Conservation (phyloP, 2,329 filamentous ascomycete species). For the Fusarium sp. region DNA sequence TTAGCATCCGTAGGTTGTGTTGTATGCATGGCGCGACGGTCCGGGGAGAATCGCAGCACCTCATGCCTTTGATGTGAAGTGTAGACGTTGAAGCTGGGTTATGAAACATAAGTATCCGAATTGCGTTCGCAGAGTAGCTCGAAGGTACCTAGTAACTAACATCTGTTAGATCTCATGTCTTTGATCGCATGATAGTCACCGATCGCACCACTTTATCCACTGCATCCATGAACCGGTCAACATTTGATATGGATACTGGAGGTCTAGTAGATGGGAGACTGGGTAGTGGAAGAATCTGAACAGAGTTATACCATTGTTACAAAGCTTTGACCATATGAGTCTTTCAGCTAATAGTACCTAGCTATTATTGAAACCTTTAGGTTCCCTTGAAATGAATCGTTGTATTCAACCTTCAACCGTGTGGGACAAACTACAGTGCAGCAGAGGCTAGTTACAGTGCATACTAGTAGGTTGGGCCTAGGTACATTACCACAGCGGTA, state of each 20-base stretch:
- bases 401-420: too few species aligned
- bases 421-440: too few species aligned
- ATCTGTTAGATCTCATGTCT: not conserved
- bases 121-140: too few species aligned
- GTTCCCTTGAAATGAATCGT: too few species aligned
- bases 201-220: constrained; percentile 23
- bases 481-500: not conserved
- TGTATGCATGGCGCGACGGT: not conserved
- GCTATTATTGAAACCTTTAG: too few species aligned
- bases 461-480: not conserved
- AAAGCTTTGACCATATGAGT: too few species aligned
- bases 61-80: not conserved
- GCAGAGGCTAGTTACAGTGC: not conserved
- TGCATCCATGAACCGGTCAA: not conserved
- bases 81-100: not conserved
- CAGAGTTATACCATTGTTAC: too few species aligned
- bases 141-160: not conserved
- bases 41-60: not conserved
- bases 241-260: not conserved
- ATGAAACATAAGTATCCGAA: not conserved
- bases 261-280: not conserved
- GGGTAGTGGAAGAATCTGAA: not conserved
- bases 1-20: not conserved
- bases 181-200: constrained; percentile 7
- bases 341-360: too few species aligned